Conservation (phyloP, 2,329 filamentous ascomycete genomes). For the Basipetospora sp. region DNA sequence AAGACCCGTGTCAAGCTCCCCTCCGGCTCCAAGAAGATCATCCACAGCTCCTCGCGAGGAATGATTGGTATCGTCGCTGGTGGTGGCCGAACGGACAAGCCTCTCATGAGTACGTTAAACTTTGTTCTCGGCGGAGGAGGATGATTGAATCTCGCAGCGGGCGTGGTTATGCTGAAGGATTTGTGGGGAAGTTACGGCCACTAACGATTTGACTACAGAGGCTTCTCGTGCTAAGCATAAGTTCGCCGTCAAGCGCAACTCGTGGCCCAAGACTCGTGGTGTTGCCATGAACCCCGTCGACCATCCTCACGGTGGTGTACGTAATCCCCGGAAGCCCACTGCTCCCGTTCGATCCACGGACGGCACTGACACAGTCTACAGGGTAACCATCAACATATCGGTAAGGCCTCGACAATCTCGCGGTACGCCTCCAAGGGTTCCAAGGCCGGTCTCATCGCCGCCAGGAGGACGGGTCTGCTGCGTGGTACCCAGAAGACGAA, state of each 20-base stretch:
- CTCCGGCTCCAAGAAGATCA: constrained; percentile 96
- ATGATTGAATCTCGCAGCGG: neutral
- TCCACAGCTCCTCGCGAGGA: constrained; percentile 79
- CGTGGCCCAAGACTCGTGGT: constrained; percentile 99
- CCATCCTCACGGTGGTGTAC: constrained; percentile 87
- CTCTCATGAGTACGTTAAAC: constrained; percentile 63
- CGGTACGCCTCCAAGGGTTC: constrained; percentile 96
- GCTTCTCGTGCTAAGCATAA: constrained; percentile 99
- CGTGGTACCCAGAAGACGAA: constrained; percentile 99
- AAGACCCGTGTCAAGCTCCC: constrained; percentile 99
- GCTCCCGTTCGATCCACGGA: no score
- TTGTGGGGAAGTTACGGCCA: constrained; percentile 7
- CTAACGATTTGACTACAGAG: constrained; percentile 48
- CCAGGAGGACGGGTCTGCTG: constrained; percentile 97
- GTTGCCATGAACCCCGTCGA: constrained; percentile 99
- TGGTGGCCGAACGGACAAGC: constrained; percentile 99
- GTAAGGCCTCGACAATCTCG: constrained; percentile 99
- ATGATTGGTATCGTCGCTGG: constrained; percentile 99
- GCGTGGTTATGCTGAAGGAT: neutral
- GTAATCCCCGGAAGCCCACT: constrained; percentile 19
- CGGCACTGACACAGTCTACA: constrained; percentile 30
- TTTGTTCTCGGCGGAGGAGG: neutral
- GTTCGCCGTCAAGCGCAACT: constrained; percentile 99
- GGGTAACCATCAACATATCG: constrained; percentile 99
- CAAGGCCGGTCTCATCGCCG: constrained; percentile 99